Percentiles rank a stretch among this genome's conserved stretches.
These are phyloP conservation scores for Monosporozyma yasuniensis DNA, from an alignment of 805 yeast species.

Conservation along the genomic window DNA sequence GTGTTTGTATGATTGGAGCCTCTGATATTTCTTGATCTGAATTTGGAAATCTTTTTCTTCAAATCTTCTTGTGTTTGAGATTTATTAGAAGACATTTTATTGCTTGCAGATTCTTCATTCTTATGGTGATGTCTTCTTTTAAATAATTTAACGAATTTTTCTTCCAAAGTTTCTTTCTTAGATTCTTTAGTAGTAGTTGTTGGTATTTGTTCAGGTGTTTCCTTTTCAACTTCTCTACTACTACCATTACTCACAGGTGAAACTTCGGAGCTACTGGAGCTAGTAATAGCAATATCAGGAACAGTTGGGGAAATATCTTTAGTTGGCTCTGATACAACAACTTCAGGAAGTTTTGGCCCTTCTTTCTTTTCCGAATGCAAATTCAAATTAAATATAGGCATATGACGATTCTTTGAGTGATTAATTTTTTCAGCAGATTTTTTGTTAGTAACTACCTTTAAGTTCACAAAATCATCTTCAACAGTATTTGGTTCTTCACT, in stretches of 20 bases:
- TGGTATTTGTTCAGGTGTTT: background rate
- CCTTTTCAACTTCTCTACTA: background rate
- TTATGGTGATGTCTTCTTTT: slow-evolving; percentile 13
- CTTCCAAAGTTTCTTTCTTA: slow-evolving; percentile 8
- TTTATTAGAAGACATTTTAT: background rate
- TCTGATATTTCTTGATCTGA: slow-evolving; percentile 1
- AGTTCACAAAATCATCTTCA: slow-evolving; percentile 8
- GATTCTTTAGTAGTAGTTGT: background rate
- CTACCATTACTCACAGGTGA: background rate
- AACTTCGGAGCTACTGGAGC: background rate
- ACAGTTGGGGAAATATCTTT: background rate
- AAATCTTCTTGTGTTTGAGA: slow-evolving; percentile 5
- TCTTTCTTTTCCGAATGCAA: background rate
- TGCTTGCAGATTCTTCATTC: slow-evolving; percentile 4
- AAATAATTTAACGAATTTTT: slow-evolving; percentile 21
- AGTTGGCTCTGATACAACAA: background rate
- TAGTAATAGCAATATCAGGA: background rate
- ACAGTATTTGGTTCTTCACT: background rate
- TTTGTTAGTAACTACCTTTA: background rate
- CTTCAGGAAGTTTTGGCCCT: background rate
- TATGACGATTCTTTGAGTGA: slow-evolving; percentile 33
- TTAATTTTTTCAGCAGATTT: slow-evolving; percentile 15
- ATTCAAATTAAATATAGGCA: slow-evolving; percentile 12
- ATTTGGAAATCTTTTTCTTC: slow-evolving; percentile 8
- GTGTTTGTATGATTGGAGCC: background rate